Base-by-base conservation (phyloP, 352 stramenopile species). In the Thraustochytrium sp. region DNA sequence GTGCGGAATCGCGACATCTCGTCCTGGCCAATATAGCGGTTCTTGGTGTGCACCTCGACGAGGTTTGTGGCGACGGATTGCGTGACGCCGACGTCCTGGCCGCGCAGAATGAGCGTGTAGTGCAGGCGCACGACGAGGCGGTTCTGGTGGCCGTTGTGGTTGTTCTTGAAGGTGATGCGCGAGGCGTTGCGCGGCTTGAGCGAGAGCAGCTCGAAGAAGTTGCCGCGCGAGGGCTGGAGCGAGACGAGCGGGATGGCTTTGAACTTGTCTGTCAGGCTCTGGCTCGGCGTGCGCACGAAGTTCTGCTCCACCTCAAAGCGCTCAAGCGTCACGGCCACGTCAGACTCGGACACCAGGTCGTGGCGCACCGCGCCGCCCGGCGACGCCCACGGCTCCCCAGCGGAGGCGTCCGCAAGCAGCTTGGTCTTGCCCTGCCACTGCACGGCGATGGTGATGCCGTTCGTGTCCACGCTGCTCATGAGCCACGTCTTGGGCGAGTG, bases 401-500 rank as follows among this genome's bases (percentile, higher is more conserved):
- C n/a, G n/a, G n/a, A n/a, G n/a, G n/a, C 9, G 59, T 72, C 3
- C 59, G 34, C 23, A 1, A 72, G 40, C 36, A 5, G 42, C 5
- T 72, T 72, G 2, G 59, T 72, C 18, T 49, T 44, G 9, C 59
- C 59, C 26, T 72, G 59, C 59, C 59, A 72, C 40, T 72, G 59
- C 26, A 72, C 59, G 21, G 59, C 59, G 40, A 72, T 72, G 40
- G 59, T 72, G 59, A 72, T 72, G 2, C 59, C 59, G 3, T 72
- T 72, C 13, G 59, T 72, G 40, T 72, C 59, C 13, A 72, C 59
- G 9, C 59, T 72, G 59, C 59, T 72, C 59, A 72, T 72, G 8
- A 72, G 59, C 59, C 59, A 72, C 9, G 59, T 72, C 46, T 72
- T 72, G 16, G 59, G 59, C n/a, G 59, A 72, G 59, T 72, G 59